phyloP scores from a whole-genome alignment of 345 rosid species.

The Eucalyptus camaldulensis region DNA sequence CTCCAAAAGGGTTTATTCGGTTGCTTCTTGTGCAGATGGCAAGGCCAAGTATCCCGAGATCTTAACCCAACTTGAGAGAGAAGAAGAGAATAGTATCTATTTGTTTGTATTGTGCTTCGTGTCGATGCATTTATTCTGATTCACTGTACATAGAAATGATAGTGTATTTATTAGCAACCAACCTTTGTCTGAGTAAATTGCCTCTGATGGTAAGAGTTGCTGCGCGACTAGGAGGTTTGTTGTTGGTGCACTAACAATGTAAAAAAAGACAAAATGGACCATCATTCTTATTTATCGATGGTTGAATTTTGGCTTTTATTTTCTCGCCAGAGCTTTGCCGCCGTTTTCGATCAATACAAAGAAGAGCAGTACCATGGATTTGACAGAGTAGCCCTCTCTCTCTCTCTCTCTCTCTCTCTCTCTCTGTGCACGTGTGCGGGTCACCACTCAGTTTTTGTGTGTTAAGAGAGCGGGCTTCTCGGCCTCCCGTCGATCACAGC shows the following conservation, averaged over 20 bases:
- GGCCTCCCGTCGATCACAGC: not conserved
- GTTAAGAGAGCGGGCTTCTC: not conserved
- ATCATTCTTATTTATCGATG: not conserved
- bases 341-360: not conserved
- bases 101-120: slow-evolving; percentile 15
- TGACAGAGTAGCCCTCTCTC: not conserved
- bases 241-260: not conserved
- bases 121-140: slow-evolving; percentile 30
- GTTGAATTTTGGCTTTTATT: not conserved
- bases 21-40: slow-evolving; percentile 52
- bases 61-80: slow-evolving; percentile 33
- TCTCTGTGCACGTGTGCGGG: not conserved
- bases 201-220: not conserved
- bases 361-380: not conserved
- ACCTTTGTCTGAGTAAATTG: not conserved
- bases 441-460: not conserved
- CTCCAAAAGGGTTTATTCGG: not conserved
- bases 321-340: not conserved
- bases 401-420: not conserved
- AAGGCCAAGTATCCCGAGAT: slow-evolving; percentile 62
- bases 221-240: not conserved
- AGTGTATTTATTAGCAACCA: slow-evolving; percentile 14
- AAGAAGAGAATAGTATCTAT: not conserved
- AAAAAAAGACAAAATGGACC: not conserved
- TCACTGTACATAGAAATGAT: slow-evolving; percentile 56